Percentiles rank a stretch among this genome's conserved stretches.
phyloP scores from a whole-genome alignment of 1,284 basidiomycete genomes.

The Marasmius fiardii region DNA sequence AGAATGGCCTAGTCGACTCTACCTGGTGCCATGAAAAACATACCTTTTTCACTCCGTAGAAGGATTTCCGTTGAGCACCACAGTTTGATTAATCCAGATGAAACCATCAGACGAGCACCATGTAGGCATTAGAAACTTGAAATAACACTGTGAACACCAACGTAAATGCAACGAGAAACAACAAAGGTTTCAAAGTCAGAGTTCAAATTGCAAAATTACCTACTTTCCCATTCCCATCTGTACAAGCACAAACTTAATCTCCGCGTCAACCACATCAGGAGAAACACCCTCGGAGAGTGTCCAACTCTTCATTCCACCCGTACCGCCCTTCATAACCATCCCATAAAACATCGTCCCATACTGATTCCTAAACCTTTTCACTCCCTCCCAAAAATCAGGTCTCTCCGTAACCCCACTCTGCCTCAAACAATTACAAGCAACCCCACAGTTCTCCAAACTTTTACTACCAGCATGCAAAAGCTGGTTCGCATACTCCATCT shows the following conservation, averaged over 20 bases:
- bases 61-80: no score
- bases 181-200: no score
- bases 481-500: background rate
- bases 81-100: no score
- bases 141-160: no score
- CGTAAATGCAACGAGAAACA: no score
- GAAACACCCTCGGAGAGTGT: background rate
- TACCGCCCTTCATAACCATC: background rate
- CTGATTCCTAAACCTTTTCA: background rate
- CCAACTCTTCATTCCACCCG: background rate
- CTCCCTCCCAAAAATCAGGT: background rate
- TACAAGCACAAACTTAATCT: background rate
- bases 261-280: background rate
- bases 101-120: no score
- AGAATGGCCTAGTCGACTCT: background rate
- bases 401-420: background rate
- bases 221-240: background rate
- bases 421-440: background rate
- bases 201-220: no score
- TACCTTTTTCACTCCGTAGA: no score
- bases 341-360: background rate
- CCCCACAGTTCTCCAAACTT: background rate
- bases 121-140: no score
- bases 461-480: background rate
- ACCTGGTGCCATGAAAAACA: no score